Percentiles rank a stretch among this genome's conserved stretches.
These are phyloP conservation scores for Ochromonas danica DNA, from an alignment of 108 stramenopile species.

Conservation along the genomic window DNA sequence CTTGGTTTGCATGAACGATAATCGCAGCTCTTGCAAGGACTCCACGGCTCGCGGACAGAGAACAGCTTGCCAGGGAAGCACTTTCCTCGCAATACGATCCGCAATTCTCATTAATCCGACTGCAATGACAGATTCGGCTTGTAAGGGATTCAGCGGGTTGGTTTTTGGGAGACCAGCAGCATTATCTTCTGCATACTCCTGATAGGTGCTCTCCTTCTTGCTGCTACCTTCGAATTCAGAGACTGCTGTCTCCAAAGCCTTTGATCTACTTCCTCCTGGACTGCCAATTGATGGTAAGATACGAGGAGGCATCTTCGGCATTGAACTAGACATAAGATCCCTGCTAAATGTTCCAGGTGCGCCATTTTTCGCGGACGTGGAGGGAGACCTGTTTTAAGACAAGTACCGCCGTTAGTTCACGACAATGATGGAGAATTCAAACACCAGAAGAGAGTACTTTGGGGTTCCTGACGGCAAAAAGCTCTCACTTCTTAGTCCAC, in stretches of 20 bases:
- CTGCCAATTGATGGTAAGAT: too few species aligned
- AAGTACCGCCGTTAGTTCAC: too few species aligned
- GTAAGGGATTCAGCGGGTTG: background rate
- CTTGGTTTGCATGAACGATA: background rate
- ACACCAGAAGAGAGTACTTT: too few species aligned
- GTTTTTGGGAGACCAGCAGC: background rate
- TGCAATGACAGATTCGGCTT: background rate
- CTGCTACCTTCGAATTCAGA: background rate
- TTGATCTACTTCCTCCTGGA: background rate
- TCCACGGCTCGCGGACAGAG: conserved; percentile 14
- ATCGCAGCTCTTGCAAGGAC: background rate
- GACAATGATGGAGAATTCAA: too few species aligned
- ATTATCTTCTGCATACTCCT: background rate
- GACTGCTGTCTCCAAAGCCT: background rate
- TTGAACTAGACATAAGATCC: background rate
- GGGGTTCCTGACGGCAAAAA: too few species aligned
- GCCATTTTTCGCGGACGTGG: too few species aligned
- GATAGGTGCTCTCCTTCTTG: background rate
- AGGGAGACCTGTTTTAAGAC: too few species aligned
- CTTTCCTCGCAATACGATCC: background rate
- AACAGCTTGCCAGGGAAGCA: conserved; percentile 26
- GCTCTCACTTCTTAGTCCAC: too few species aligned
- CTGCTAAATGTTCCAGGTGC: too few species aligned
- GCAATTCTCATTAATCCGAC: conserved; percentile 11
- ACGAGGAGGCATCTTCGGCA: background rate